Base-by-base conservation (phyloP, 164 flowering plant genomes). In the Nymphaea colorata region DNA sequence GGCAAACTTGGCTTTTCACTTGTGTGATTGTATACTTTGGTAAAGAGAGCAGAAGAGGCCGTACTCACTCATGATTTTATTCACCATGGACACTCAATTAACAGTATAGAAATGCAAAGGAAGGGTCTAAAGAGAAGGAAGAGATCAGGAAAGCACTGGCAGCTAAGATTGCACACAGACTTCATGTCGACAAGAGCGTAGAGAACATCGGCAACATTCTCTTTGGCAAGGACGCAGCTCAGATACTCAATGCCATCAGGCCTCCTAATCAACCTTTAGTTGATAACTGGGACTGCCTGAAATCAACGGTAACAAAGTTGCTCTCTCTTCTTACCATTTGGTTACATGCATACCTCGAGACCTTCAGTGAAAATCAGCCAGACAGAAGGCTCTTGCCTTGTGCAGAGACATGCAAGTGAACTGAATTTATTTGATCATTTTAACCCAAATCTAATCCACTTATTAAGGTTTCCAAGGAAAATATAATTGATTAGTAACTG, bases 261-360 rank as follows among this genome's bases (percentile, higher is more conserved):
- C 72, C 76, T 14, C 65, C 77, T 2, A 86, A 89, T 41, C 70
- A 69, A 67, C 85, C 93, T 15, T 76, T 91, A 61, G 95, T 87
- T 4, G 96, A 94, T 67, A 89, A 89, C 64, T 91, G 97, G 98
- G 73, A 65, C 61, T 94, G 98, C 79, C 57, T 91, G 68, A 91
- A 91, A 76, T 75, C 85, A 8, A 83, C 75, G 93, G 98, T 91
- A 82, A 73, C 36, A 25, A 25, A 25, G 36, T 25, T 25, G 36
- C 36, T 25, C n/a, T 6, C 16, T 43, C 59, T 25, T 44, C 47
- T 65, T 41, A 17, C 11, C 14, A 60, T 43, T 45, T 5, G 16
- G 36, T 25, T 25, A 25, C 36, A 25, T 25, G 0, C 36, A 25
- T 25, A 25, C 36, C 0, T 25, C 36, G 36, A 25, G 36, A 25